Conservation (phyloP, 2,329 filamentous ascomycete species). For the Neoascochyta sp. region DNA sequence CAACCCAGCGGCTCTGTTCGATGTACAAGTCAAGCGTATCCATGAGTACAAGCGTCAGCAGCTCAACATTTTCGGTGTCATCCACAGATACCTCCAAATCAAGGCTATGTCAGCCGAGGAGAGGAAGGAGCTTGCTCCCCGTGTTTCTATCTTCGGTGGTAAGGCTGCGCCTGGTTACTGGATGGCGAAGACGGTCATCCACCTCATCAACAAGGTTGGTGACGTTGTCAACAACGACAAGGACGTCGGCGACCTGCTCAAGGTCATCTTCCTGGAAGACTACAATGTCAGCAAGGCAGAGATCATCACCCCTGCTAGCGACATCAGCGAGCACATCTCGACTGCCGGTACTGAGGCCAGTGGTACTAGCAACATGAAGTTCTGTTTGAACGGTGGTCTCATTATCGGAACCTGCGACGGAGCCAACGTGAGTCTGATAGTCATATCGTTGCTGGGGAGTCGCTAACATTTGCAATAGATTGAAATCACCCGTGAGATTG, state of each 20-base stretch:
- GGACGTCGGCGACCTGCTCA: constrained; percentile 89
- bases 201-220: constrained; percentile 90
- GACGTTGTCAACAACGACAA: constrained; percentile 86
- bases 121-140: constrained; percentile 78
- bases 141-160: constrained; percentile 94
- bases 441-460: too few relatives aligned
- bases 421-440: constrained; percentile 77
- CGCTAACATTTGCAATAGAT: constrained; percentile 54
- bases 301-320: constrained; percentile 89
- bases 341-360: constrained; percentile 88
- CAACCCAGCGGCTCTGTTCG: constrained; percentile 84
- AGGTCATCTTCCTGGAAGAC: constrained; percentile 95
- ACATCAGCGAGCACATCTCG: constrained; percentile 97
- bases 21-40: constrained; percentile 97
- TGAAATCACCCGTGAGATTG: constrained; percentile 95
- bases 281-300: constrained; percentile 99
- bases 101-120: constrained; percentile 82
- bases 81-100: constrained; percentile 85
- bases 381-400: constrained; percentile 92
- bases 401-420: constrained; percentile 98
- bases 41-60: constrained; percentile 99
- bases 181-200: constrained; percentile 99
- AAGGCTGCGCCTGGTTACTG: constrained; percentile 98
- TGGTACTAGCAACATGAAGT: constrained; percentile 99
- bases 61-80: constrained; percentile 97